Evolutionary conservation across 371 early-diverging fungal species (phyloP), one percentile per base, ranked within the genome.

Genomic region (Actinomortierella ambigua): DNA sequence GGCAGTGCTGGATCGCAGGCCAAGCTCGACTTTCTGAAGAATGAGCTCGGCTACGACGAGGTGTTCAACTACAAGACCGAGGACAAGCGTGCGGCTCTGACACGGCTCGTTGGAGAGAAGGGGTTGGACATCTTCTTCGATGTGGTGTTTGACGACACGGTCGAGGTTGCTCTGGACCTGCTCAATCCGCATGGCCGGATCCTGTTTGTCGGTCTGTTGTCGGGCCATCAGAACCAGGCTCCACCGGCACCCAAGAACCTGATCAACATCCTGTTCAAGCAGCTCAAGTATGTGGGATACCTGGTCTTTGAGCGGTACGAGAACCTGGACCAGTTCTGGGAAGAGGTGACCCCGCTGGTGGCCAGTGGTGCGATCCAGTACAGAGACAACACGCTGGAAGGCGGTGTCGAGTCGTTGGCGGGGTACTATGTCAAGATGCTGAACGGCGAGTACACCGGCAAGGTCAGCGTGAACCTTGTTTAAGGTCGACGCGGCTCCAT

Each of bases 391-490:
- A 76, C 88, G 26, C 55, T 69, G 7, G 78, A 82, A 42, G 88
- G 88, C 18, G 95, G 94, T 6, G 79, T 94, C 46, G 94, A 92
- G 42, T 85, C 82, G 43, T 81, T 91, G 5, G 93, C 91, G 9
- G 76, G 84, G 50, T 91, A 88, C 1, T 82, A 93, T 52, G 60
- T 92, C 41, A 85, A 85, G 47, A 76, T 95, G 57, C 77, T 93
- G 62, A 80, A 80, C 40, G 95, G 95, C 24, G 81, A 59, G 5
- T 93, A 91, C 78, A 83, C 84, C 65, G 96, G 96, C 55, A 95
- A 95, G 81, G 82, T 87, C 64, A 76, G 91, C 26, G 82, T 94
- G 59, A 84, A 91, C 68, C 80, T 89, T 66, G 79, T n/a, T n/a
- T n/a, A n/a, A n/a, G n/a, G n/a, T n/a, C n/a, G n/a, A n/a, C n/a